Evolutionary conservation across 2,329 filamentous ascomycete species (phyloP).

Genomic region (Xylariales sp.): DNA sequence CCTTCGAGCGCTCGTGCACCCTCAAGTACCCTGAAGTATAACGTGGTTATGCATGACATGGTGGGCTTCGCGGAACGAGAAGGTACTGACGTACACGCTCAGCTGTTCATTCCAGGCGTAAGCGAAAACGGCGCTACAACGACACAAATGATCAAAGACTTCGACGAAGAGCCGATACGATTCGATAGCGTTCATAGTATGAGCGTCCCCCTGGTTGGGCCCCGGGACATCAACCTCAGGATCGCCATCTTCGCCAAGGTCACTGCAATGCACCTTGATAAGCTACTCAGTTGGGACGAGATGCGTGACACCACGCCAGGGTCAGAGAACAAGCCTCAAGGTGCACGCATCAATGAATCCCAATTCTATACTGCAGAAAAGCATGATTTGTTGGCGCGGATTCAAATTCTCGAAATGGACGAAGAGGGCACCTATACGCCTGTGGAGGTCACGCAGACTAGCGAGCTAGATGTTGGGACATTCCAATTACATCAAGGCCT

Average conservation of each 20-base stretch:
- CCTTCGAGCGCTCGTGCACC: slow-evolving; percentile 94
- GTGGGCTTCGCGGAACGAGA: slow-evolving; percentile 95
- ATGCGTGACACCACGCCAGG: slow-evolving; percentile 83
- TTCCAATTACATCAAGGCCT: slow-evolving; percentile 96
- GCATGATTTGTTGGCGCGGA: slow-evolving; percentile 88
- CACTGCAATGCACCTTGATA: slow-evolving; percentile 93
- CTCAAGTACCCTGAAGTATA: slow-evolving; percentile 94
- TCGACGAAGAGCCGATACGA: slow-evolving; percentile 90
- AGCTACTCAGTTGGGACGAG: slow-evolving; percentile 97
- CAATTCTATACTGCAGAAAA: slow-evolving; percentile 95
- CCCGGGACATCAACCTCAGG: slow-evolving; percentile 79
- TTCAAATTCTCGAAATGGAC: slow-evolving; percentile 91
- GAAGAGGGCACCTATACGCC: slow-evolving; percentile 92
- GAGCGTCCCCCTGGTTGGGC: slow-evolving; percentile 85
- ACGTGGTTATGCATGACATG: slow-evolving; percentile 97
- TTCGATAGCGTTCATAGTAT: slow-evolving; percentile 99
- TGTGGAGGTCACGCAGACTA: slow-evolving; percentile 90
- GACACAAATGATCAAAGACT: slow-evolving; percentile 92
- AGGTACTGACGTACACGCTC: slow-evolving; percentile 93
- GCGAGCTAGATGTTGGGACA: slow-evolving; percentile 84
- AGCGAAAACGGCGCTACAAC: slow-evolving; percentile 93
- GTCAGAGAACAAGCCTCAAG: slow-evolving; percentile 65
- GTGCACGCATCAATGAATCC: slow-evolving; percentile 83
- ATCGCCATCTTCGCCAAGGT: slow-evolving; percentile 93
- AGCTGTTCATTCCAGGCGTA: slow-evolving; percentile 93